Conservation (phyloP, 805 yeast genomes). For the Kodamaea leandrae region DNA sequence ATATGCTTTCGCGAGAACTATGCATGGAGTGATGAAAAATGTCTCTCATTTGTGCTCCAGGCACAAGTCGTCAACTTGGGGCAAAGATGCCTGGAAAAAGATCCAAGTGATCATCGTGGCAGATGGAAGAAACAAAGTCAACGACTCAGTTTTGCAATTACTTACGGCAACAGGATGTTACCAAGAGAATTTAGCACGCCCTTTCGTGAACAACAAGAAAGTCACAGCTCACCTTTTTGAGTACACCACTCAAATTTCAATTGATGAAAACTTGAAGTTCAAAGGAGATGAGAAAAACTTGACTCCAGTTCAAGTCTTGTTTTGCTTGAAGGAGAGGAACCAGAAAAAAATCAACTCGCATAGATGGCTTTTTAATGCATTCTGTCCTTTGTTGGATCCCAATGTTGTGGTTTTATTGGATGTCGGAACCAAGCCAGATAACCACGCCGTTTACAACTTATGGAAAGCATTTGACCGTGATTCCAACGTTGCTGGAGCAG, state of each 20-base stretch:
- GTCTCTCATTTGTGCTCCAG: constrained; percentile 84
- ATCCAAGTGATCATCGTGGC: constrained; percentile 87
- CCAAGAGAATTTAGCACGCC: constrained; percentile 96
- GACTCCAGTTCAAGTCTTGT: constrained; percentile 91
- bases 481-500: constrained; percentile 97
- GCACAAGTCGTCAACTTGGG: constrained; percentile 85
- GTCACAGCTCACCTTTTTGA: constrained; percentile 95
- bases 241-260: constrained; percentile 91
- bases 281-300: constrained; percentile 86
- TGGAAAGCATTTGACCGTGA: constrained; percentile 98
- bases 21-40: constrained; percentile 92
- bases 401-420: constrained; percentile 85
- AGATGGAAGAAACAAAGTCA: constrained; percentile 90
- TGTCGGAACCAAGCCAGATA: constrained; percentile 97
- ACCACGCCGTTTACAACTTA: constrained; percentile 80
- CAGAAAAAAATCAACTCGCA: constrained; percentile 95
- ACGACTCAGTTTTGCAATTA: constrained; percentile 80
- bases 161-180: constrained; percentile 94
- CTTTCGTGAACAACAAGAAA: constrained; percentile 84
- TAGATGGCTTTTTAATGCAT: constrained; percentile 94
- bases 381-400: constrained; percentile 89
- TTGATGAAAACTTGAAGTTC: constrained; percentile 85
- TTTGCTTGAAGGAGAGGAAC: constrained; percentile 89
- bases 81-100: constrained; percentile 95
- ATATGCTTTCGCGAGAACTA: constrained; percentile 81